These are phyloP conservation scores for Chlamydomonas sphaeroides DNA, from an alignment of 139 green algal genomes.

Conservation along the genomic window DNA sequence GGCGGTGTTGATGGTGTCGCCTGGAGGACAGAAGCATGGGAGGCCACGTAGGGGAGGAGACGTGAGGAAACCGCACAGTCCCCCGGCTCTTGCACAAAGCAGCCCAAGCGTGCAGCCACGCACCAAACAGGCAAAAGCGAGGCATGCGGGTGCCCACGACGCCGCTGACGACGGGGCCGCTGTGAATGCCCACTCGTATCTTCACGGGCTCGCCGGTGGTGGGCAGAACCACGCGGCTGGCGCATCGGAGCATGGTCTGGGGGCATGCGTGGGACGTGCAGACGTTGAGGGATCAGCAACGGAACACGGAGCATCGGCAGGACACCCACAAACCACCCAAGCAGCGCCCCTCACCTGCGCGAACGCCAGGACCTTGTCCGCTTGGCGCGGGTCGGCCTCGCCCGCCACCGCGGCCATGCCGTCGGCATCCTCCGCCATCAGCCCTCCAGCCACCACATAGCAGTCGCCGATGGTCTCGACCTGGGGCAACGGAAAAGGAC, in stretches of 20 bases:
- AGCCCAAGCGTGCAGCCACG: too few relatives aligned
- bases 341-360: neutral
- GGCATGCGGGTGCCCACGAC: neutral
- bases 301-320: neutral
- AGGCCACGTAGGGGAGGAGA: too few relatives aligned
- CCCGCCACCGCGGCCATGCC: conserved; percentile 1
- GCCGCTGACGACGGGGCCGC: neutral
- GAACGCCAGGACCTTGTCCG: neutral
- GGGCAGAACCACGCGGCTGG: neutral
- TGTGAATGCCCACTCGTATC: neutral
- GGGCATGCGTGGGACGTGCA: neutral
- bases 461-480: conserved; percentile 16
- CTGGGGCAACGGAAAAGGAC: neutral
- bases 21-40: too few relatives aligned
- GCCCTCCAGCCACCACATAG: conserved; percentile 13
- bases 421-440: conserved; percentile 9
- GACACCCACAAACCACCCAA: neutral
- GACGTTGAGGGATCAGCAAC: neutral
- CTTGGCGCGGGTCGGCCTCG: neutral
- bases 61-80: too few relatives aligned
- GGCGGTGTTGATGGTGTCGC: too few relatives aligned
- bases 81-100: too few relatives aligned
- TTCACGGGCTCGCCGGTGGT: neutral
- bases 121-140: neutral
- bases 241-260: neutral